These are phyloP conservation scores for Monilinia vaccinii-corymbosi DNA, from an alignment of 2,329 filamentous ascomycete species.

Conservation along the genomic window DNA sequence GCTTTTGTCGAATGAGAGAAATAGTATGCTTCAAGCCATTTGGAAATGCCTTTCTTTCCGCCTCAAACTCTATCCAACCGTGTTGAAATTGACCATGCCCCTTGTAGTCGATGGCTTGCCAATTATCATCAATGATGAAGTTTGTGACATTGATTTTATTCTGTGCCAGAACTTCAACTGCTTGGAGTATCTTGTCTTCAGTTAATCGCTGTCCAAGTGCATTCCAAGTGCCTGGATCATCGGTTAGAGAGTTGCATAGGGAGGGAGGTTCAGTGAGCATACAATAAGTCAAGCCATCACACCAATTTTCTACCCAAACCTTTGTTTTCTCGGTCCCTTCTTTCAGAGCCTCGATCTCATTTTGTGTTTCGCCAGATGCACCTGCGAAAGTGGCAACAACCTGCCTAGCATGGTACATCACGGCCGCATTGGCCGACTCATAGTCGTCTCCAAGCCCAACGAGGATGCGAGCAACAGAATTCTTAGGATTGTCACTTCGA, in stretches of 20 bases:
- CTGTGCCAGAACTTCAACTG: slow-evolving; percentile 61
- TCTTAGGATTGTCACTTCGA: slow-evolving; percentile 55
- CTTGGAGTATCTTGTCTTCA: slow-evolving; percentile 67
- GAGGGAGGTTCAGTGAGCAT: neutral
- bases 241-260: neutral
- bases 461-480: slow-evolving; percentile 52
- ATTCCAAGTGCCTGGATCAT: slow-evolving; percentile 71
- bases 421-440: slow-evolving; percentile 67
- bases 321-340: slow-evolving; percentile 40
- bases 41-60: slow-evolving; percentile 70
- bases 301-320: slow-evolving; percentile 75
- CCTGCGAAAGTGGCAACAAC: slow-evolving; percentile 42
- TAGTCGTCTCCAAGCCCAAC: slow-evolving; percentile 64
- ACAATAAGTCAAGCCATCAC: slow-evolving; percentile 87
- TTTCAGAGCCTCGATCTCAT: slow-evolving; percentile 38
- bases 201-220: slow-evolving; percentile 75
- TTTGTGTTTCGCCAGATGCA: slow-evolving; percentile 34
- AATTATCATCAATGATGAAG: slow-evolving; percentile 95
- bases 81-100: slow-evolving; percentile 45
- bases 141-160: slow-evolving; percentile 71
- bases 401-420: slow-evolving; percentile 79
- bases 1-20: slow-evolving; percentile 54
- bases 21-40: slow-evolving; percentile 66
- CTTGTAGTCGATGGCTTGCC: slow-evolving; percentile 63
- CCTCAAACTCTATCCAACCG: slow-evolving; percentile 79